Evolutionary conservation across 805 yeast genomes (phyloP).

Genomic region (Hanseniaspora clermontiae): DNA sequence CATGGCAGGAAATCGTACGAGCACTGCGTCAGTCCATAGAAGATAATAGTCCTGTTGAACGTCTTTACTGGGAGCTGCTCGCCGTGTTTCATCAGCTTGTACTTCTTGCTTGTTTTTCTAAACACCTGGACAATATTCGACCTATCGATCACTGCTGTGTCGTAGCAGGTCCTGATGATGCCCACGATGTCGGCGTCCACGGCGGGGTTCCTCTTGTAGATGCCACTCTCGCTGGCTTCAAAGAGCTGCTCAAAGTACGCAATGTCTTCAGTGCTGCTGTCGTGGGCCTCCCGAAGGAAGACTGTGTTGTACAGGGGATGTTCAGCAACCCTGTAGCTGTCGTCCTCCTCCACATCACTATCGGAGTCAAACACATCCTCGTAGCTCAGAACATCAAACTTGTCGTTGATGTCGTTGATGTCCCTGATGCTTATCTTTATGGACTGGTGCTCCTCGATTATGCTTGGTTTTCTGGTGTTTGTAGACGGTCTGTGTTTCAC

Average conservation of each 20-base stretch:
- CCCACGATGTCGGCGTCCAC: neutral
- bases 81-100: neutral
- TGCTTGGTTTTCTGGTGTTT: neutral
- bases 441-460: conserved; percentile 9
- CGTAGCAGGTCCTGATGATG: neutral
- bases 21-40: neutral
- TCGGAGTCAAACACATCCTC: conserved; percentile 1
- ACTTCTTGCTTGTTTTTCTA: neutral
- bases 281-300: neutral
- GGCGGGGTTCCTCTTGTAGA: neutral
- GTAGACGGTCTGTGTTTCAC: neutral
- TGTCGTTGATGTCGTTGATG: conserved; percentile 10
- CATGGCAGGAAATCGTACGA: neutral
- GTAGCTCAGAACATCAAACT: neutral
- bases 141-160: neutral
- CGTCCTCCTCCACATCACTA: neutral
- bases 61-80: neutral
- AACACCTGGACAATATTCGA: neutral
- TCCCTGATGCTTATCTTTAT: neutral
- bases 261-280: neutral
- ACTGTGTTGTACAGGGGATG: neutral
- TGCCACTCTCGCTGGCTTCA: neutral
- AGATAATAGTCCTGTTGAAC: neutral
- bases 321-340: too few species aligned
- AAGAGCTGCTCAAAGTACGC: neutral